These are phyloP conservation scores for Trichoderma sp. DNA, from an alignment of 2,329 filamentous ascomycete genomes.

Conservation along the genomic window DNA sequence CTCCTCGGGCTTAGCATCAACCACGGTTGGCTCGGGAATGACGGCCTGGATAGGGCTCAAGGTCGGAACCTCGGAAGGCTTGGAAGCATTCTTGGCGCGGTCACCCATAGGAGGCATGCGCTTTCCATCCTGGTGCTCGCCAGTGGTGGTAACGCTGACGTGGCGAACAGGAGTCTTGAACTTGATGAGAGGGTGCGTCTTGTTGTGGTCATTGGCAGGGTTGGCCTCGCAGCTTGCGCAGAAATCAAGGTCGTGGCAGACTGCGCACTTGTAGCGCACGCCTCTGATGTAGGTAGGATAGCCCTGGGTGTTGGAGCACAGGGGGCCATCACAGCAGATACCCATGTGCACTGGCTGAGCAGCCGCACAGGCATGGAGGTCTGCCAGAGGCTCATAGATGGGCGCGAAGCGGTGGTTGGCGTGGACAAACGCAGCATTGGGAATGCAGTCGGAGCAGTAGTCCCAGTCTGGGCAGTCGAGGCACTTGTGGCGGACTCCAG, in stretches of 20 bases:
- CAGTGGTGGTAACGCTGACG: constrained; percentile 80
- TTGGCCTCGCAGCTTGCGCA: constrained; percentile 90
- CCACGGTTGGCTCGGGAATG: constrained; percentile 65
- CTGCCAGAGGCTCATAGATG: constrained; percentile 68
- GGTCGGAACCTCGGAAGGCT: constrained; percentile 44
- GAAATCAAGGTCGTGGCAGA: constrained; percentile 93
- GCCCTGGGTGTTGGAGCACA: constrained; percentile 62
- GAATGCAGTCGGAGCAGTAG: constrained; percentile 77
- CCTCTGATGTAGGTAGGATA: constrained; percentile 74
- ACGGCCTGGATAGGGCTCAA: constrained; percentile 48
- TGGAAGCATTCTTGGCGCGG: constrained; percentile 40
- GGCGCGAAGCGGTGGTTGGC: constrained; percentile 84
- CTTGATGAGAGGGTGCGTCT: constrained; percentile 95
- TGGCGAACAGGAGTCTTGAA: constrained; percentile 90
- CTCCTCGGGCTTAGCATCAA: constrained; percentile 65
- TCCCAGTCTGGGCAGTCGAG: constrained; percentile 97
- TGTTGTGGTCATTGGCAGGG: constrained; percentile 82
- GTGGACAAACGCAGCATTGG: constrained; percentile 66
- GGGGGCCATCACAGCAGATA: constrained; percentile 91
- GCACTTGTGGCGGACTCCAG: constrained; percentile 92
- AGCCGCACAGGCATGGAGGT: constrained; percentile 23
- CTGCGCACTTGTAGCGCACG: constrained; percentile 91
- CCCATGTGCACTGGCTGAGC: constrained; percentile 63
- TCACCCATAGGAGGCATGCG: constrained; percentile 72
- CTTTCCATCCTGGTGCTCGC: constrained; percentile 68